Evolutionary conservation across 495 filamentous ascomycete genomes (phyloP).

Genomic region (Hyaloscypha bicolor): DNA sequence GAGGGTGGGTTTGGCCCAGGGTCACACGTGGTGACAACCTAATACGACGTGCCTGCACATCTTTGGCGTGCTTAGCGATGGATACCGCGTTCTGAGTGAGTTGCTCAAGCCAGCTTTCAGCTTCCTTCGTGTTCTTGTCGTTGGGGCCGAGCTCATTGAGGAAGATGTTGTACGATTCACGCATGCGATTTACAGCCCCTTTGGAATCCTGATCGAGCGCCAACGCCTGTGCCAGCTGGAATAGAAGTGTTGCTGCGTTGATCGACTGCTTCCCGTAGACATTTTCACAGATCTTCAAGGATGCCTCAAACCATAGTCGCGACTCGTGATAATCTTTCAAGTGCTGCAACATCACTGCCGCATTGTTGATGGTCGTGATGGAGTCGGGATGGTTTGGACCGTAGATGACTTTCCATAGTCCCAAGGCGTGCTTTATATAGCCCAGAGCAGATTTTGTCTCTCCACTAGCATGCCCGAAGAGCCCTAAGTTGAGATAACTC

Average conservation of each 20-base stretch:
- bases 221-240: conserved; percentile 94
- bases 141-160: conserved; percentile 77
- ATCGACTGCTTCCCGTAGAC: conserved; percentile 85
- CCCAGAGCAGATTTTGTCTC: conserved; percentile 81
- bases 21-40: conserved; percentile 51
- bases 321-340: conserved; percentile 91
- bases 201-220: conserved; percentile 92
- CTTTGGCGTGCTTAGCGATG: conserved; percentile 89
- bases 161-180: conserved; percentile 95
- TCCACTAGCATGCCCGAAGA: conserved; percentile 91
- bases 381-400: conserved; percentile 92
- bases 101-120: conserved; percentile 92
- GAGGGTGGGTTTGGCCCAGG: conserved; percentile 46
- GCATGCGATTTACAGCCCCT: conserved; percentile 87
- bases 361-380: conserved; percentile 98
- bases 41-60: conserved; percentile 69
- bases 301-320: conserved; percentile 94
- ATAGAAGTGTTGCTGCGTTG: conserved; percentile 92
- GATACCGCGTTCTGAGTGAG: conserved; percentile 92
- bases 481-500: conserved; percentile 90
- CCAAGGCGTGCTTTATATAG: conserved; percentile 90
- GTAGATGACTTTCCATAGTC: conserved; percentile 97
- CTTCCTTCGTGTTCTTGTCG: conserved; percentile 94
- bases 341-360: conserved; percentile 95
- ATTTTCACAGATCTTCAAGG: conserved; percentile 81